These are phyloP conservation scores for Penicillium angulare DNA, from an alignment of 495 filamentous ascomycete species.

Conservation along the genomic window DNA sequence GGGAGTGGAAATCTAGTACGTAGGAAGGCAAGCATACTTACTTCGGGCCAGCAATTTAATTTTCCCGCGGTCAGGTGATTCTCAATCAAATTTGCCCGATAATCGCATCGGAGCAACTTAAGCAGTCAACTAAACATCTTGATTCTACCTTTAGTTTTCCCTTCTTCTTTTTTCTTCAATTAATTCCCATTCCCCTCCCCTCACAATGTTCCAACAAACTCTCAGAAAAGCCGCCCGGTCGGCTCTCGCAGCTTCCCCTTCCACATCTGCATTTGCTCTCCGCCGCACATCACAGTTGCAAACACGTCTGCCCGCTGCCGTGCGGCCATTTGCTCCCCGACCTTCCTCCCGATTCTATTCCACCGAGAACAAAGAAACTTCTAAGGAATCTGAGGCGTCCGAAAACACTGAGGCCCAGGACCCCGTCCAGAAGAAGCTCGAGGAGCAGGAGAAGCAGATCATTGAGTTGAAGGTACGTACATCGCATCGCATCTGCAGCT, in stretches of 20 bases:
- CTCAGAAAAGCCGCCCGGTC: constrained; percentile 45
- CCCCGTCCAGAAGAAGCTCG: constrained; percentile 61
- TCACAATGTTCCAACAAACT: constrained; percentile 47
- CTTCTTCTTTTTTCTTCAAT: constrained; percentile 5
- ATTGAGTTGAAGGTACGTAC: constrained; percentile 77
- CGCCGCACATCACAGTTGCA: constrained; percentile 41
- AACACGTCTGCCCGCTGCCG: constrained; percentile 26
- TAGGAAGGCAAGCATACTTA: background rate
- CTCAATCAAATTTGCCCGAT: constrained; percentile 26
- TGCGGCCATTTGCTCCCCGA: constrained; percentile 31
- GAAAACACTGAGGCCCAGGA: constrained; percentile 47
- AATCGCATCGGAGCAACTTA: constrained; percentile 11
- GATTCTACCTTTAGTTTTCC: no score
- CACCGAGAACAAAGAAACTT: constrained; percentile 33
- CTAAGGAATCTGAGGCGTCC: constrained; percentile 29
- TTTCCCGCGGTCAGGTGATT: constrained; percentile 29
- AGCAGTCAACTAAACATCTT: no score
- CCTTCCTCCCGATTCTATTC: constrained; percentile 38
- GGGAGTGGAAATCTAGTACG: no score
- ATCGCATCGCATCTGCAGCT: background rate
- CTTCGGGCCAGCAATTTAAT: constrained; percentile 22
- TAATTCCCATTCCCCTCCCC: constrained; percentile 5
- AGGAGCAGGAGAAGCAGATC: constrained; percentile 79
- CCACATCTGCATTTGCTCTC: constrained; percentile 33
- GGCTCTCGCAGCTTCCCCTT: constrained; percentile 30